phyloP scores from a whole-genome alignment of 106 monocot species.

The Cymbidium sinense region DNA sequence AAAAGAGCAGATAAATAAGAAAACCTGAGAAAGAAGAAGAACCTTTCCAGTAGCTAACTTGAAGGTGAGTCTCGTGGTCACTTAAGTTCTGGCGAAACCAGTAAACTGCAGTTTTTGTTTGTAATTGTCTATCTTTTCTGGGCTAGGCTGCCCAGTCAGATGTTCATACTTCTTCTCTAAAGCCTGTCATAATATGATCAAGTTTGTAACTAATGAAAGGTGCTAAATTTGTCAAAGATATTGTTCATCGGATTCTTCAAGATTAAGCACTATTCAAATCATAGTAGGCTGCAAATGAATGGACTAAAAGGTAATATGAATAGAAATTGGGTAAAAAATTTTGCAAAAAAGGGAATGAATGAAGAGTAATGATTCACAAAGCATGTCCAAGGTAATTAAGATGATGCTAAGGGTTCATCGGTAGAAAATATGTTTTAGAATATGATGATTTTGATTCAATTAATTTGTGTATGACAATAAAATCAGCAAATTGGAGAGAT shows the following conservation, averaged over 20 bases:
- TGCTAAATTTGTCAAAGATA: neutral
- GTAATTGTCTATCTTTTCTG: slow-evolving; percentile 72
- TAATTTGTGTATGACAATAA: neutral
- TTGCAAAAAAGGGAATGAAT: too few species aligned
- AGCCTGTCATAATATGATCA: slow-evolving; percentile 29
- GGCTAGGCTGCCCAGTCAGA: slow-evolving; percentile 53
- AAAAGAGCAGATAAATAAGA: too few species aligned
- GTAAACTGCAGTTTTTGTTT: slow-evolving; percentile 44
- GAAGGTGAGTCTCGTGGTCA: neutral
- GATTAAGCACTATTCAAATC: neutral
- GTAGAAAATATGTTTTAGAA: neutral
- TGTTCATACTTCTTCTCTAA: slow-evolving; percentile 86
- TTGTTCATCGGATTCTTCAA: neutral
- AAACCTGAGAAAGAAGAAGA: too few species aligned
- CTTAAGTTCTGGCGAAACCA: slow-evolving; percentile 50
- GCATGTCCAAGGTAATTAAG: neutral
- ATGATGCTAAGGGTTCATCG: neutral
- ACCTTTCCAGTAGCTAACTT: too few species aligned
- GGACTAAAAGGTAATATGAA: neutral
- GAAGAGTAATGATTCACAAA: too few species aligned
- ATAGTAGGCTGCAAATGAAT: neutral
- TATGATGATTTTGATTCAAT: neutral
- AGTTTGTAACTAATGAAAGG: neutral
- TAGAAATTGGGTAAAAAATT: neutral
- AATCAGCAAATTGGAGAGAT: neutral